Evolutionary conservation across 352 stramenopile genomes (phyloP).

Genomic region (Phytophthora pseudosyringae): DNA sequence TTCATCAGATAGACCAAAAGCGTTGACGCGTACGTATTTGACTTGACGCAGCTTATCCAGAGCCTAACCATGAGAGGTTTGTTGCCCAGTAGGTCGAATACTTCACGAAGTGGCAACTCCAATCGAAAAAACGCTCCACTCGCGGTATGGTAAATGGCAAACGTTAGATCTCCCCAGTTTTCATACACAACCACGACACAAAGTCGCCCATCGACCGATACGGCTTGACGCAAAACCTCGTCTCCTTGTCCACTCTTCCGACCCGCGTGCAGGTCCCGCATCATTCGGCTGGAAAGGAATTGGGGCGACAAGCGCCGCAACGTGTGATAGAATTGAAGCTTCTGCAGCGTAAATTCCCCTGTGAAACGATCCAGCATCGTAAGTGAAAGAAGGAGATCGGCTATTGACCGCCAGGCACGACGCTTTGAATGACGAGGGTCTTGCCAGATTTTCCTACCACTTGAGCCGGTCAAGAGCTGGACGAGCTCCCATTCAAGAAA

Average conservation of each 20-base stretch:
- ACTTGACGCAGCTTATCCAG: slow-evolving; percentile 74
- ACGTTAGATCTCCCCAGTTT: slow-evolving; percentile 79
- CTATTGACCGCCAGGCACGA: slow-evolving; percentile 33
- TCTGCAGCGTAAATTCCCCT: slow-evolving; percentile 65
- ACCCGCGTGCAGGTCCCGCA: slow-evolving; percentile 56
- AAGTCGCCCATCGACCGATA: slow-evolving; percentile 49
- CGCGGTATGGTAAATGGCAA: slow-evolving; percentile 60
- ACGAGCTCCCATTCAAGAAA: slow-evolving; percentile 80
- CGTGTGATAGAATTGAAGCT: slow-evolving; percentile 75
- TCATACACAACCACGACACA: slow-evolving; percentile 70
- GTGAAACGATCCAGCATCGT: slow-evolving; percentile 82
- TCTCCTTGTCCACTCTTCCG: slow-evolving; percentile 76
- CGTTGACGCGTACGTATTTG: slow-evolving; percentile 61
- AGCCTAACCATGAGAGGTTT: slow-evolving; percentile 62
- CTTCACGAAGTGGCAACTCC: slow-evolving; percentile 36
- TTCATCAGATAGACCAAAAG: slow-evolving; percentile 59
- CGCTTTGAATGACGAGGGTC: slow-evolving; percentile 20
- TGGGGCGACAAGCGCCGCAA: slow-evolving; percentile 56
- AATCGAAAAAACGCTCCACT: slow-evolving; percentile 43
- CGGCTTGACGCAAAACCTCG: slow-evolving; percentile 68
- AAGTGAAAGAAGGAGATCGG: slow-evolving; percentile 55
- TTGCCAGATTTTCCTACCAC: slow-evolving; percentile 20
- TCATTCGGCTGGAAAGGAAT: slow-evolving; percentile 66
- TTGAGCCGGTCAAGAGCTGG: slow-evolving; percentile 49
- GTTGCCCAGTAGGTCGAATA: slow-evolving; percentile 41